Percentiles rank a stretch among this genome's conserved stretches.
phyloP scores from a whole-genome alignment of 2,329 filamentous ascomycete genomes.

The Hortaea werneckii region DNA sequence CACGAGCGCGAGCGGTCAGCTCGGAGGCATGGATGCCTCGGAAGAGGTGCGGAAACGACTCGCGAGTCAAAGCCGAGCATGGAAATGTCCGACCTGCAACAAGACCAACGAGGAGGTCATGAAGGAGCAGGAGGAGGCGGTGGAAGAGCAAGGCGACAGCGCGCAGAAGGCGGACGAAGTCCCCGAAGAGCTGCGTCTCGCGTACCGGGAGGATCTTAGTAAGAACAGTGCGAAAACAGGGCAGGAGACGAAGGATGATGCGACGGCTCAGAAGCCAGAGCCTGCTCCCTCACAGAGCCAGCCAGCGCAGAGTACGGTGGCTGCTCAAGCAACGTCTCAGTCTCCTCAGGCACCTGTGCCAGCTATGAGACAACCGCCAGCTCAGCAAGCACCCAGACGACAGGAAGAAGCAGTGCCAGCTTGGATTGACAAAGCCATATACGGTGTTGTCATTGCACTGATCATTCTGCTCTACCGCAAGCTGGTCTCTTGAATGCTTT shows the following conservation, averaged over 20 bases:
- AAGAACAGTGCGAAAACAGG: conserved; percentile 12
- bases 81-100: conserved; percentile 60
- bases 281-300: neutral
- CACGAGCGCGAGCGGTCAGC: conserved; percentile 73
- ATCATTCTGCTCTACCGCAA: conserved; percentile 1
- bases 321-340: neutral
- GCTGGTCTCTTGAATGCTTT: neutral
- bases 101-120: conserved; percentile 66
- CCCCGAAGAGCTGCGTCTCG: conserved; percentile 52
- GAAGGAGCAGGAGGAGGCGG: conserved; percentile 54
- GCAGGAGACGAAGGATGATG: neutral
- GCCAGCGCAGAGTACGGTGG: neutral
- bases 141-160: conserved; percentile 35
- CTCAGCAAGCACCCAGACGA: neutral
- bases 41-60: conserved; percentile 57
- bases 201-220: conserved; percentile 62
- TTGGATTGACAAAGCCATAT: conserved; percentile 6
- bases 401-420: conserved; percentile 1
- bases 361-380: neutral
- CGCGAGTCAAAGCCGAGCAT: conserved; percentile 56
- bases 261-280: neutral
- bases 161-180: conserved; percentile 35
- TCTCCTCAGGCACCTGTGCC: neutral
- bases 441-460: conserved; percentile 2
- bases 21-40: conserved; percentile 75